Base-by-base conservation (phyloP, 1,284 basidiomycete species). In the Cryptococcus jaspeensis region DNA sequence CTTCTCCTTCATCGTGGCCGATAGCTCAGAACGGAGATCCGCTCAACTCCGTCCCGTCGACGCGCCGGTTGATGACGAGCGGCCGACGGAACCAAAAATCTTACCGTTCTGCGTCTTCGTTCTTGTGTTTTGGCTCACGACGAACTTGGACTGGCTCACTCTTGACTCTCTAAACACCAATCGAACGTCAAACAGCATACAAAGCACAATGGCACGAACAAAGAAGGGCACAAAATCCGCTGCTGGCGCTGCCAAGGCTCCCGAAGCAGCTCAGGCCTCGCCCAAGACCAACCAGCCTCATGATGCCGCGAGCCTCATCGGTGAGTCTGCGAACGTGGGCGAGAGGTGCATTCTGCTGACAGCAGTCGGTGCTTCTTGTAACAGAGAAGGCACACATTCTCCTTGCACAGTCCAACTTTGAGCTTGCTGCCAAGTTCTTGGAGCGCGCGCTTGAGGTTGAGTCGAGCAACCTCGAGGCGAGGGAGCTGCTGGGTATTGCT, bases 321-420 rank as follows among this genome's bases (percentile, higher is more conserved):
- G 69, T 69, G 40, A 38, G 65, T 50, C 12, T n/a, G 18, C n/a
- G 38, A 36, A 7, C 35, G 3, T 40, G 38, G n/a, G 35, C 41
- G 11, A 18, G n/a, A 20, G 37, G 36, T 42, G 36, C 5, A 37
- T 15, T 16, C 2, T 15, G 12, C 7, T 49, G 47, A 35, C n/a
- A 25, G 11, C 32, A 36, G n/a, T 50, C 37, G 25, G 11, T 41
- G 16, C 15, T 18, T 37, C 32, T 41, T 15, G 18, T 5, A 41
- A 46, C 45, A 76, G 75, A 75, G 50, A 74, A 74, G 61, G 85
- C 89, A 0, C 89, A 91, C 66, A 80, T 83, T 20, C 79, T 93
- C 50, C 83, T 94, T 62, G 83, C 86, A 15, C 87, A 91, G 77
- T 89, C 87, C 69, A 86, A 94, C 73, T 93, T 91, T 72, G 84